Percentiles rank a stretch among this genome's conserved stretches.
These are phyloP conservation scores for Xylaria sp. DNA, from an alignment of 2,329 filamentous ascomycete genomes.

Conservation along the genomic window DNA sequence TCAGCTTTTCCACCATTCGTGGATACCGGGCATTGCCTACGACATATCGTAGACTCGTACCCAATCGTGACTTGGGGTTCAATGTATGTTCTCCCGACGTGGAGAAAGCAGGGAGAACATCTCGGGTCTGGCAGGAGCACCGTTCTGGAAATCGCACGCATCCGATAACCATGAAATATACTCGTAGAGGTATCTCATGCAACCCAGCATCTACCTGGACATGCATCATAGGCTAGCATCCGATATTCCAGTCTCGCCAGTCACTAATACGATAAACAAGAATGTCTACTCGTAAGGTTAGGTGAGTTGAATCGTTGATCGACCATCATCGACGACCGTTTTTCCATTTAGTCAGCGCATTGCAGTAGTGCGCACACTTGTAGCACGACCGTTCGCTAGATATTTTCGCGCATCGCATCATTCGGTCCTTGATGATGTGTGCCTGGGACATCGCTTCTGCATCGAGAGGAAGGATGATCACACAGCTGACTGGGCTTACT, in stretches of 20 bases:
- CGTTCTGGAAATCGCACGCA: too few species aligned
- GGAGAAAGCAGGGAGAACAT: too few species aligned
- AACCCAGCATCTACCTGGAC: too few species aligned
- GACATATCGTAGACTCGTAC: too few species aligned
- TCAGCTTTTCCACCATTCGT: neutral
- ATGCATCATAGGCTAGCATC: too few species aligned
- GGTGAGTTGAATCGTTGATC: neutral
- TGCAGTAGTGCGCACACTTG: neutral
- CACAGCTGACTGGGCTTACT: neutral
- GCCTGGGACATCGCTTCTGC: neutral
- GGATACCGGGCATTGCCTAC: too few species aligned
- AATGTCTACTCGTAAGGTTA: too few species aligned
- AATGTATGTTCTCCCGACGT: neutral
- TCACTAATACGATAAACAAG: too few species aligned
- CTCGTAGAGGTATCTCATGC: too few species aligned
- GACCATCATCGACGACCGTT: neutral
- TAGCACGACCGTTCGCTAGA: neutral
- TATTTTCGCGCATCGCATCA: neutral
- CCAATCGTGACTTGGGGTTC: neutral
- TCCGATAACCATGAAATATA: too few species aligned
- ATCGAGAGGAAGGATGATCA: neutral
- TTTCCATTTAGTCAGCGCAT: constrained; percentile 3
- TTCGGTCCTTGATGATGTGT: neutral
- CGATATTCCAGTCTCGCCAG: too few species aligned
- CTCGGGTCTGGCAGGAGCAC: too few species aligned